These are phyloP conservation scores for Lotmaria passim DNA, from an alignment of 208 protist genomes.

Conservation along the genomic window DNA sequence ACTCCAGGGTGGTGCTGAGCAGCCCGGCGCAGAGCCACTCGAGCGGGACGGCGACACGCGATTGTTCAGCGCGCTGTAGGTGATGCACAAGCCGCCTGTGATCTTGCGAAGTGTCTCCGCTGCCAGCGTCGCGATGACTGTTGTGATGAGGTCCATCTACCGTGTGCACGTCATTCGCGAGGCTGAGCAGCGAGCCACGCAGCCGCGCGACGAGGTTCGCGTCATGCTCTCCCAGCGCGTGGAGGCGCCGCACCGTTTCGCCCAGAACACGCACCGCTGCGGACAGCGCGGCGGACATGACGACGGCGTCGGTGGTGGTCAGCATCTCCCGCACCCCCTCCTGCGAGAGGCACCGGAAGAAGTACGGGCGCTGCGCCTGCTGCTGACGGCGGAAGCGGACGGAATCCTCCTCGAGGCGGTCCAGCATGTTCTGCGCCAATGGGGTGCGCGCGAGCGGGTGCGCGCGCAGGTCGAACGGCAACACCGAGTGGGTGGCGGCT, in stretches of 20 bases:
- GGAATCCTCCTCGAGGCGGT: conserved; percentile 78
- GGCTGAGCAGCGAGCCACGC: conserved; percentile 35
- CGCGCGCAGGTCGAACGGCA: conserved; percentile 77
- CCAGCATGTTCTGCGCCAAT: conserved; percentile 78
- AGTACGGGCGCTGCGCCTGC: conserved; percentile 32
- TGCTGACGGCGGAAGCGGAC: conserved; percentile 59
- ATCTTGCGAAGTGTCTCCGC: background rate
- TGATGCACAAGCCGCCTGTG: conserved; percentile 28
- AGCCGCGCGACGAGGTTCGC: conserved; percentile 34
- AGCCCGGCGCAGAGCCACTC: conserved; percentile 67
- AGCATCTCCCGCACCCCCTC: conserved; percentile 26
- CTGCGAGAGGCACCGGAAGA: conserved; percentile 44
- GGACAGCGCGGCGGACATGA: conserved; percentile 3
- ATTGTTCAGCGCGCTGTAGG: conserved; percentile 36
- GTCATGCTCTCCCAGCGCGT: conserved; percentile 36
- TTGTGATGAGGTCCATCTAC: background rate
- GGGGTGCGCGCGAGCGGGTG: conserved; percentile 53
- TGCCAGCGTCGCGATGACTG: background rate
- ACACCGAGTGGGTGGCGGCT: conserved; percentile 14
- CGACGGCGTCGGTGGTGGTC: conserved; percentile 18
- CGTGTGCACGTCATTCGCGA: conserved; percentile 40
- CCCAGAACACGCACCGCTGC: conserved; percentile 28
- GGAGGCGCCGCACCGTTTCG: conserved; percentile 33
- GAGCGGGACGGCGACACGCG: conserved; percentile 40
- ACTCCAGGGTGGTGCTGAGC: conserved; percentile 54